Percentiles rank a stretch among this genome's conserved stretches.
These are phyloP conservation scores for Blastomyces silverae DNA, from an alignment of 2,329 filamentous ascomycete species.

Conservation along the genomic window DNA sequence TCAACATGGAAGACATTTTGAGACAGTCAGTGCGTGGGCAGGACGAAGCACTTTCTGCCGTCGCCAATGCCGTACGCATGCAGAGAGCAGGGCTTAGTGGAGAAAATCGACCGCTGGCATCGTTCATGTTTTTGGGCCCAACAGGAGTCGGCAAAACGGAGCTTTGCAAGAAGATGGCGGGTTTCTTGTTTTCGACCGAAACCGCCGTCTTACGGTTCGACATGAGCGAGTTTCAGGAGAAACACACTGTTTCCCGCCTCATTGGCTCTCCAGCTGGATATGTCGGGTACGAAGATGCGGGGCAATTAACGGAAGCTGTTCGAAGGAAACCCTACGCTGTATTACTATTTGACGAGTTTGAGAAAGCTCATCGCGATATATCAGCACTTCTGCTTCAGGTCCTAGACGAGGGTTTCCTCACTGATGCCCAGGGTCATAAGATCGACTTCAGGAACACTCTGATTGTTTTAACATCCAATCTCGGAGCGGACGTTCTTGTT, in stretches of 20 bases:
- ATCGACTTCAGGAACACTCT: conserved; percentile 96
- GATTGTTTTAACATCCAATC: conserved; percentile 91
- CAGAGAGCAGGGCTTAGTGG: conserved; percentile 87
- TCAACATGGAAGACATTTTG: conserved; percentile 90
- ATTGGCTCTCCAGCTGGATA: conserved; percentile 93
- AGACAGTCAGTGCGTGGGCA: conserved; percentile 81
- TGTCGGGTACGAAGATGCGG: conserved; percentile 93
- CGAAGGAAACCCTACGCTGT: conserved; percentile 93
- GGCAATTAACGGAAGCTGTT: conserved; percentile 91
- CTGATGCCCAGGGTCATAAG: conserved; percentile 90
- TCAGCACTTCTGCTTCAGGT: conserved; percentile 87
- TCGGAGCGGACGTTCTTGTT: conserved; percentile 86
- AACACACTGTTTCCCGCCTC: conserved; percentile 86
- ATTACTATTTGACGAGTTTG: conserved; percentile 92
- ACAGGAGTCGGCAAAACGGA: conserved; percentile 97
- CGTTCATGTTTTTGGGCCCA: conserved; percentile 95
- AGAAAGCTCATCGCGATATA: conserved; percentile 94
- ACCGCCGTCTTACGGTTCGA: conserved; percentile 88
- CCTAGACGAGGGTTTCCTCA: conserved; percentile 91
- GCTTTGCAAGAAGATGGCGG: conserved; percentile 90
- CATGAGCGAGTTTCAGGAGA: conserved; percentile 97
- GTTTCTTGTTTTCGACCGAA: conserved; percentile 88
- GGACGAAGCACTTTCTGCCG: conserved; percentile 84
- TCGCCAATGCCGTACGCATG: conserved; percentile 87
- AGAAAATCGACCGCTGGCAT: conserved; percentile 84